These are phyloP conservation scores for Leccinum fallax DNA, from an alignment of 1,284 basidiomycete species.

Conservation along the genomic window DNA sequence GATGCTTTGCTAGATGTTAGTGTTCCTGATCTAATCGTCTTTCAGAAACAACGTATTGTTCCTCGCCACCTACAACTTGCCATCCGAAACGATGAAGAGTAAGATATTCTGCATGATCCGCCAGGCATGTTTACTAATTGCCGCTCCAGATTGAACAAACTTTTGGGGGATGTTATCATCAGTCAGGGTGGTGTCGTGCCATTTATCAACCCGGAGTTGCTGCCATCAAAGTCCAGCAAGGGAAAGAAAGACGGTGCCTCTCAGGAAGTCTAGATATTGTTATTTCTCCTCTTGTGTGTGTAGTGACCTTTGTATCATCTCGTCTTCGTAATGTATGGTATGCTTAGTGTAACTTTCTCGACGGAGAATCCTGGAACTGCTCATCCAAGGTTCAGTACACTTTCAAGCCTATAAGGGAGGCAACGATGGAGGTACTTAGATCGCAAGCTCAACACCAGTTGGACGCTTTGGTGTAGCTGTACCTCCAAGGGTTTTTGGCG, in stretches of 20 bases:
- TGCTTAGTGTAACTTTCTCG: constrained; percentile 25
- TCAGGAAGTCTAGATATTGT: constrained; percentile 36
- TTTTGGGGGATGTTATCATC: constrained; percentile 81
- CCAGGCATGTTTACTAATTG: constrained; percentile 2
- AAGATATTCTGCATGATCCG: constrained; percentile 19
- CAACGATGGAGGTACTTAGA: too few relatives aligned
- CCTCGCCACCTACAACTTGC: constrained; percentile 87
- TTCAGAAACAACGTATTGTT: constrained; percentile 73
- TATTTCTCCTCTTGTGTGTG: constrained; percentile 6
- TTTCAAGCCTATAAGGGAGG: too few relatives aligned
- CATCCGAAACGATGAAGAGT: constrained; percentile 84
- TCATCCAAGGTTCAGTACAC: too few relatives aligned
- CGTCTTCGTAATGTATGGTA: constrained; percentile 37
- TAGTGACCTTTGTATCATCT: constrained; percentile 19
- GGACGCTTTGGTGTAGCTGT: too few relatives aligned
- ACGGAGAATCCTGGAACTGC: neutral
- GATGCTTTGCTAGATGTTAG: neutral
- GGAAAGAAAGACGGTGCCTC: constrained; percentile 50
- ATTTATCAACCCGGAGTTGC: constrained; percentile 62
- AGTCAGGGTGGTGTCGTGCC: constrained; percentile 81
- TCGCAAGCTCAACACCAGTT: too few relatives aligned
- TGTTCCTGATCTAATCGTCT: neutral
- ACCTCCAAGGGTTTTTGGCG: too few relatives aligned
- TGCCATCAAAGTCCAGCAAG: constrained; percentile 66
- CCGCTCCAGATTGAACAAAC: constrained; percentile 57